Conservation (phyloP, 495 filamentous ascomycete species). For the Choiromyces venosus region DNA sequence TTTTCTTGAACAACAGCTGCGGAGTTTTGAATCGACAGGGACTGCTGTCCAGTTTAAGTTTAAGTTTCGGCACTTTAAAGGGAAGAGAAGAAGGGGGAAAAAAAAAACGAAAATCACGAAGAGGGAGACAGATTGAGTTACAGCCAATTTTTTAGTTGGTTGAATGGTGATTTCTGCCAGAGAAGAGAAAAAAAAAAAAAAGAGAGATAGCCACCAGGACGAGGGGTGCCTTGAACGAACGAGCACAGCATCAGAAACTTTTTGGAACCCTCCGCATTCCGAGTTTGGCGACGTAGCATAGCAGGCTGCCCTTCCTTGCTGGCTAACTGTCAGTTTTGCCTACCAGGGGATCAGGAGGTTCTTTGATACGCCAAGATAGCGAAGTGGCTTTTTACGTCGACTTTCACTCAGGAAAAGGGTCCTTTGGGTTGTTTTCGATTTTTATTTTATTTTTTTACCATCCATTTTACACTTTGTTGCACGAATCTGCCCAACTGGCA, state of each 20-base stretch:
- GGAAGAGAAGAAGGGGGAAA: not conserved
- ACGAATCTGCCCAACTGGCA: not conserved
- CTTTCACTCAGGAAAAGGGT: not conserved
- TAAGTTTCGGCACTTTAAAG: conserved; percentile 33
- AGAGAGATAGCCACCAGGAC: not conserved
- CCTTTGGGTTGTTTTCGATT: not conserved
- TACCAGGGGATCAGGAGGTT: not conserved
- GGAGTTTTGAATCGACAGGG: conserved; percentile 21
- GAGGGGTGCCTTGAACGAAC: not conserved
- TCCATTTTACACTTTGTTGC: conserved; percentile 1
- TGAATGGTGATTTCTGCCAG: not conserved
- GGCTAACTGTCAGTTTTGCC: not conserved
- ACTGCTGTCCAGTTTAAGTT: conserved; percentile 31
- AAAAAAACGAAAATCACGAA: not conserved
- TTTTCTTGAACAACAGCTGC: conserved; percentile 17
- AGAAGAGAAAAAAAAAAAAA: not conserved
- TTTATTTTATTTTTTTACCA: not conserved
- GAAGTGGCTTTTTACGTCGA: not conserved
- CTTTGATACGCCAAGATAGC: not conserved
- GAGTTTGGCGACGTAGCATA: not conserved
- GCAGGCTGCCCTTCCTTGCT: not conserved
- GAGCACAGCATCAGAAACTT: not conserved
- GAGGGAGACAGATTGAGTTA: not conserved
- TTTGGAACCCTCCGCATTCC: not conserved
- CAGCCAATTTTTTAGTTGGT: not conserved